A percentile compares a stretch with the other conserved stretches of the same genome.
Evolutionary conservation across 2,329 filamentous ascomycete species (phyloP).

Genomic region (Ascochyta rabiei): DNA sequence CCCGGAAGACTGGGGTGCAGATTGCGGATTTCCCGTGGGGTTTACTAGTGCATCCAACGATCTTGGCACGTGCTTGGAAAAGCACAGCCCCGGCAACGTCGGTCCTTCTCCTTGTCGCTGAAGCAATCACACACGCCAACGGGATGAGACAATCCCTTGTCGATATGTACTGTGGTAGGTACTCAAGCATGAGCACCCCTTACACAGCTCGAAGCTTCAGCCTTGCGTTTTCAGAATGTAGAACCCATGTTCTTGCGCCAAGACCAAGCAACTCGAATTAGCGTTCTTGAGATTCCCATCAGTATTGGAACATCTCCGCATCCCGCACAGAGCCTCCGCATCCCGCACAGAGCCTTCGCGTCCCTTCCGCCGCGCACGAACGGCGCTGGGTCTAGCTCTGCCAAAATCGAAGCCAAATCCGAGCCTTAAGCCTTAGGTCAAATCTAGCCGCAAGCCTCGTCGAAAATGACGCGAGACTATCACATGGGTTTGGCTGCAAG

Average conservation of each 20-base stretch:
- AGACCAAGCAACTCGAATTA: not conserved
- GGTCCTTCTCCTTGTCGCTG: constrained; percentile 1
- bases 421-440: constrained; percentile 1
- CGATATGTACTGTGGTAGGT: no score
- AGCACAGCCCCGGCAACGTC: not conserved
- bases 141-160: not conserved
- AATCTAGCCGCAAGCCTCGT: constrained; percentile 5
- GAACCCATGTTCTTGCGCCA: not conserved
- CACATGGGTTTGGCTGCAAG: not conserved
- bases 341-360: constrained; percentile 2
- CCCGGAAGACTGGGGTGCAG: not conserved
- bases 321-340: constrained; percentile 5
- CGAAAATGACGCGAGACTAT: constrained; percentile 8
- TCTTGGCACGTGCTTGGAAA: constrained; percentile 3
- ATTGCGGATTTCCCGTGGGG: constrained; percentile 13
- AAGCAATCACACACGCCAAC: not conserved
- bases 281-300: not conserved
- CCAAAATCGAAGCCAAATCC: constrained; percentile 1
- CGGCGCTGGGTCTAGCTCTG: constrained; percentile 10
- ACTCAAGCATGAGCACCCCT: not conserved
- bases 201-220: not conserved
- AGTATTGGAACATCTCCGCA: constrained; percentile 8
- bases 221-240: not conserved
- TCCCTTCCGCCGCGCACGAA: constrained; percentile 9
- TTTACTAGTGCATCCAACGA: not conserved